Evolutionary conservation across 2,329 filamentous ascomycete genomes (phyloP), one percentile per base, ranked within the genome.

Genomic region (Atkinsonella texensis): DNA sequence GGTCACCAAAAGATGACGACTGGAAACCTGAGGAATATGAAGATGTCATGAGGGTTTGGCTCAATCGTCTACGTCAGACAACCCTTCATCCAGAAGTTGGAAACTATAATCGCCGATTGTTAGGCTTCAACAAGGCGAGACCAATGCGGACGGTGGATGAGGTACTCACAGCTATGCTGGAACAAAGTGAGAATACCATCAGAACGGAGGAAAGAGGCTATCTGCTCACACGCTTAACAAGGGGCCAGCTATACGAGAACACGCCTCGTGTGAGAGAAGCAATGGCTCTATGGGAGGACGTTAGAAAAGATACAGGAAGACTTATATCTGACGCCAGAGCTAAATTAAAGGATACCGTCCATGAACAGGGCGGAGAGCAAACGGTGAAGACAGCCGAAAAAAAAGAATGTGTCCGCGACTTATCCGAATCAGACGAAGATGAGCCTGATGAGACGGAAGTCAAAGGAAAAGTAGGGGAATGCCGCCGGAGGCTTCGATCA

Each of bases 101-200:
- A 17, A 75, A 75, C 10, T 78, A 77, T 33, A 85, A 84, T 57
- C 74, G 84, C 13, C 78, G 76, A 55, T 76, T 79, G 0, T 67
- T 87, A 6, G 84, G 84, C 1, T 74, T 77, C 44, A 79, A 73
- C 43, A 80, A 75, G 47, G 75, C 74, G 50, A 82, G 79, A 0
- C 84, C 87, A 0, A 74, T 96, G 56, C 78, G 87, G 12, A 94
- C 90, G 0, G 84, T 95, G 1, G 79, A 83, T 17, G 87, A 97
- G 65, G 91, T 97, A 1, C 72, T 98, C 11, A 84, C 89, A 56
- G 82, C 84, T 4, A 96, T 98, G 91, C 84, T 96, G 53, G 89
- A 95, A 51, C 83, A 91, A 61, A 89, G 85, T 43, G 86, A 91
- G 52, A 72, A 72, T 6, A 64, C 69, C 1, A 77, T 91, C 52